Evolutionary conservation across 2,329 filamentous ascomycete species (phyloP).

Genomic region (Rutstroemia sp.): DNA sequence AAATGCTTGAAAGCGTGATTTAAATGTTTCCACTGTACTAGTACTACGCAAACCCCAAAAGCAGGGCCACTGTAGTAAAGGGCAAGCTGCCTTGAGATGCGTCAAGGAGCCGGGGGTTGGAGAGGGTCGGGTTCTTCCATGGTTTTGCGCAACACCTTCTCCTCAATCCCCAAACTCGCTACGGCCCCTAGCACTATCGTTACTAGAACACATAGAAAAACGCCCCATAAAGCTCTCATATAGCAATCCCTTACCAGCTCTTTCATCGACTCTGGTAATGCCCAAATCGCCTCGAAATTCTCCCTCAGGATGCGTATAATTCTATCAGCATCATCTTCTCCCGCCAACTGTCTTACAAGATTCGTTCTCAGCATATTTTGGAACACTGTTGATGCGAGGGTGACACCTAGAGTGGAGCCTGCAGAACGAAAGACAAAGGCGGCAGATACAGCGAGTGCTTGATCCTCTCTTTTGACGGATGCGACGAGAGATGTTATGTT

Average conservation of each 20-base stretch:
- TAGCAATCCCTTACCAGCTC: background rate
- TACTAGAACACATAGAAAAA: background rate
- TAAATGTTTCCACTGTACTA: too few species aligned
- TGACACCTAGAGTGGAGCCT: conserved; percentile 59
- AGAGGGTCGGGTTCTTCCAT: background rate
- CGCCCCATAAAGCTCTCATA: background rate
- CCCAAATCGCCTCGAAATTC: background rate
- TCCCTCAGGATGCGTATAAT: background rate
- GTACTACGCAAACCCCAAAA: too few species aligned
- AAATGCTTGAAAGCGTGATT: too few species aligned
- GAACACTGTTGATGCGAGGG: conserved; percentile 22
- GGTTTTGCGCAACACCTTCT: background rate
- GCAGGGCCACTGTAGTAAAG: too few species aligned
- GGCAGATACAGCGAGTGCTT: conserved; percentile 67
- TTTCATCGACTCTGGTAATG: background rate
- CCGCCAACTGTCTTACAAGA: conserved; percentile 6
- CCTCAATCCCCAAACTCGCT: background rate
- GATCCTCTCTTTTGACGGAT: conserved; percentile 56
- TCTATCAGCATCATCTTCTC: background rate
- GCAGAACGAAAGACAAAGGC: conserved; percentile 71
- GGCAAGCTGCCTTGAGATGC: too few species aligned
- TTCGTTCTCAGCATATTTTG: conserved; percentile 4
- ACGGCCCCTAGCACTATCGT: background rate
- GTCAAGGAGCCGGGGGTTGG: too few species aligned
- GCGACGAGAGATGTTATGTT: conserved; percentile 63